A percentile compares a stretch with the other conserved stretches of the same genome.
Conservation (phyloP, 805 yeast species). For the Dipodascus albidus region DNA sequence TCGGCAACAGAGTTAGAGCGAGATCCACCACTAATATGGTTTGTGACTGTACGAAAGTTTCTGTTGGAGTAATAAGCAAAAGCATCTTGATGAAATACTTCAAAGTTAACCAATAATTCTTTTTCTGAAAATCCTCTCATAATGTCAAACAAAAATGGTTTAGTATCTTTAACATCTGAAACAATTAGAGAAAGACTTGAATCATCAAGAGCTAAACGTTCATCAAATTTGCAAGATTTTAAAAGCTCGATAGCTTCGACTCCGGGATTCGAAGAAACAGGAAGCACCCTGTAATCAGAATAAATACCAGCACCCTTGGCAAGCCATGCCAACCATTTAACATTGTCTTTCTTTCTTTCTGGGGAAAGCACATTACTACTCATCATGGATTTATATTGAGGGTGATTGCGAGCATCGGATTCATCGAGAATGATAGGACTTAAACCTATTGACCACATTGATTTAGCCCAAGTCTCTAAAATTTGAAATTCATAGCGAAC, state of each 20-base stretch:
- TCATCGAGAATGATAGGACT: slow-evolving; percentile 17
- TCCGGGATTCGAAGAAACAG: slow-evolving; percentile 11
- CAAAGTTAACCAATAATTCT: slow-evolving; percentile 4
- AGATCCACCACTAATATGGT: slow-evolving; percentile 5
- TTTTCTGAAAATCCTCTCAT: slow-evolving; percentile 5
- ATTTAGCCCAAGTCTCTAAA: slow-evolving; percentile 18
- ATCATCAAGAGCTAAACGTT: slow-evolving; percentile 12
- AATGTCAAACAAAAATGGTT: slow-evolving; percentile 6
- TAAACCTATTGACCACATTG: slow-evolving; percentile 21
- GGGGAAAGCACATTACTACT: slow-evolving; percentile 4
- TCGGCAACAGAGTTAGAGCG: slow-evolving; percentile 13
- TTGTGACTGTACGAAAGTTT: slow-evolving; percentile 7
- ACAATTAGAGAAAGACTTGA: slow-evolving; percentile 12
- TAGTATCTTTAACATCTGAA: slow-evolving; percentile 7
- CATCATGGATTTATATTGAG: slow-evolving; percentile 9
- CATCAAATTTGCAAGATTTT: slow-evolving; percentile 12
- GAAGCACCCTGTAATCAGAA: slow-evolving; percentile 17
- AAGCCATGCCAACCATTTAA: slow-evolving; percentile 19
- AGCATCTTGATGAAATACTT: slow-evolving; percentile 3
- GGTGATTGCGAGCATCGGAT: slow-evolving; percentile 11
- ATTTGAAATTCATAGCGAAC: slow-evolving; percentile 11
- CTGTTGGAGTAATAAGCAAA: slow-evolving; percentile 17
- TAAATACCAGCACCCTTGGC: slow-evolving; percentile 17
- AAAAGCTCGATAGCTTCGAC: slow-evolving; percentile 9
- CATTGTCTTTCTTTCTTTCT: slow-evolving; percentile 4